Conservation (phyloP, 331 rosid genomes). For the Pyracantha coccinea region DNA sequence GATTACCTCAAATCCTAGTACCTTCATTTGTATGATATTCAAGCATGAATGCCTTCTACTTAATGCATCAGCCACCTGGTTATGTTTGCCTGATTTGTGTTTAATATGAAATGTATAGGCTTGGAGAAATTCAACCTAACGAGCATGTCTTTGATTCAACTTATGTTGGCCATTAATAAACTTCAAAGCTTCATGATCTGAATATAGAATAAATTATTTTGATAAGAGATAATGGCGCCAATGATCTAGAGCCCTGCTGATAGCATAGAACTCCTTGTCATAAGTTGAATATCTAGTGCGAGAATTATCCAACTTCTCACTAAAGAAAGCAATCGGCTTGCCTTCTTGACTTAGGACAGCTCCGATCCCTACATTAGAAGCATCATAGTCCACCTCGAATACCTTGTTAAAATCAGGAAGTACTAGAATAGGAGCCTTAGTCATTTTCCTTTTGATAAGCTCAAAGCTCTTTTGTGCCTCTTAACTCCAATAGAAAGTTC, state of each 20-base stretch:
- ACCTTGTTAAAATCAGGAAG: not conserved
- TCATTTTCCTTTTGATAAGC: not conserved
- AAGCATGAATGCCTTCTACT: too few species aligned
- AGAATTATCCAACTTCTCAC: not conserved
- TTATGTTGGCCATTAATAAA: not conserved
- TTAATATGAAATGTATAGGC: not conserved
- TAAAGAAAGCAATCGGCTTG: not conserved
- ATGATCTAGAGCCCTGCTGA: not conserved
- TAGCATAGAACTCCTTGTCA: not conserved
- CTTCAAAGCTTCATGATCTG: not conserved
- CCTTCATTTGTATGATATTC: not conserved
- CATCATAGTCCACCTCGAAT: not conserved
- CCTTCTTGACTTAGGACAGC: slow-evolving; percentile 1
- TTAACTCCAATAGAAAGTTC: not conserved
- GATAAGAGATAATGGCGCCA: not conserved
- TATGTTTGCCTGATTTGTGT: not conserved
- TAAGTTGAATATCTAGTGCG: not conserved
- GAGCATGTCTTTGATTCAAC: not conserved
- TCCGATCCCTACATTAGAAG: not conserved
- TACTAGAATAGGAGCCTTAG: not conserved
- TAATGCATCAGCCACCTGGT: not conserved
- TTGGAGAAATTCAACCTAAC: not conserved
- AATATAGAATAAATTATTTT: not conserved
- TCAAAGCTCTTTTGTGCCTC: not conserved
- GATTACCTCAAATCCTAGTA: not conserved